These are phyloP conservation scores for Wickerhamiella brachini DNA, from an alignment of 805 yeast species.

Conservation along the genomic window DNA sequence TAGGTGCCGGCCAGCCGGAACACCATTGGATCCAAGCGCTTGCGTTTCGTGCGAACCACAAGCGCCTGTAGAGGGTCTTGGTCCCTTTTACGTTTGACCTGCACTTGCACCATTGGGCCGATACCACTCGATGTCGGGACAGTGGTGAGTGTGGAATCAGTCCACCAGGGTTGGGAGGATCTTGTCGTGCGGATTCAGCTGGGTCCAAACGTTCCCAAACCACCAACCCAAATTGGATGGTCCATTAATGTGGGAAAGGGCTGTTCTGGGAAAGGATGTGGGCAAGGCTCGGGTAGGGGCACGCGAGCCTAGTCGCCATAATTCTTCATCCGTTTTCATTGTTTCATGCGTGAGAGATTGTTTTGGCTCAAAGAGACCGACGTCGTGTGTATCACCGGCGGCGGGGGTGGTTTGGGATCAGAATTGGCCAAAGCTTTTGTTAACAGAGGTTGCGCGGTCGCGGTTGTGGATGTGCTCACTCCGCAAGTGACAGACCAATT, in stretches of 20 bases:
- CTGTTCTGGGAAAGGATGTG: too few relatives aligned
- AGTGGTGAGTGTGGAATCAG: not conserved
- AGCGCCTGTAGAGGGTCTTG: slow-evolving; percentile 85
- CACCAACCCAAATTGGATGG: too few relatives aligned
- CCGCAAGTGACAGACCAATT: slow-evolving; percentile 26
- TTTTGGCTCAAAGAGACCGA: slow-evolving; percentile 28
- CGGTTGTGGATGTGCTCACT: slow-evolving; percentile 48
- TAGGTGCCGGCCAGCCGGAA: slow-evolving; percentile 21
- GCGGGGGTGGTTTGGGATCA: slow-evolving; percentile 63
- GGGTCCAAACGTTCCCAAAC: too few relatives aligned
- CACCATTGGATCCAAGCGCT: slow-evolving; percentile 10
- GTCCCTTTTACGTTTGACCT: slow-evolving; percentile 75
- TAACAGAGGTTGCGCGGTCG: slow-evolving; percentile 35
- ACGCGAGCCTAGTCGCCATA: too few relatives aligned
- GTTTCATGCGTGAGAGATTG: not conserved
- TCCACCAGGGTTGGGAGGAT: not conserved
- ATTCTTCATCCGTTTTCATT: not conserved
- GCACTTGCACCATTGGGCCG: slow-evolving; percentile 30
- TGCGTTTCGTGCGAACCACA: slow-evolving; percentile 15
- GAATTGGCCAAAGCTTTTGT: slow-evolving; percentile 40
- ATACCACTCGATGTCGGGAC: not conserved
- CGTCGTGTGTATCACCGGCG: slow-evolving; percentile 72
- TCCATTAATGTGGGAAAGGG: too few relatives aligned
- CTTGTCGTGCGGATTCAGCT: too few relatives aligned
- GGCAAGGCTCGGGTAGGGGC: too few relatives aligned